Percentiles rank a stretch among this genome's conserved stretches.
Conservation (phyloP, 164 flowering plant species). For the Houttuynia cordata region DNA sequence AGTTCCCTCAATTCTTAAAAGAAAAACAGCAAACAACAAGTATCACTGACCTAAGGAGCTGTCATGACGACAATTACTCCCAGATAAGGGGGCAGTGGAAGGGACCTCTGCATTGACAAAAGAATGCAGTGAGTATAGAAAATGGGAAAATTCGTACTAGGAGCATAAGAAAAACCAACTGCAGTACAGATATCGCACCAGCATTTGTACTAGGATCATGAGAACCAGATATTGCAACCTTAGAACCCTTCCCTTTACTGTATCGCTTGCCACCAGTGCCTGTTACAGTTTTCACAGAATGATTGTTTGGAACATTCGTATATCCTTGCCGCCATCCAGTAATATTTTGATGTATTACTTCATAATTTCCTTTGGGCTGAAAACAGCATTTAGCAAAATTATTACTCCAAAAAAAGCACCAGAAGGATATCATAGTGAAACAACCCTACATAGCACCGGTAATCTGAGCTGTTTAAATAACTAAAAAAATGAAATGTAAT, state of each 20-base stretch:
- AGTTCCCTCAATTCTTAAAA: not conserved
- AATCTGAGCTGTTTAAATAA: not conserved
- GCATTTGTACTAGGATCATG: constrained; percentile 16
- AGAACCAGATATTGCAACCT: constrained; percentile 15
- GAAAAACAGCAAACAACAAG: not conserved
- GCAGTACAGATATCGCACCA: constrained; percentile 15
- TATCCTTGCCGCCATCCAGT: constrained; percentile 8
- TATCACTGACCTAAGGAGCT: constrained; percentile 41
- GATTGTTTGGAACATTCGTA: constrained; percentile 5
- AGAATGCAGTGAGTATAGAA: constrained; percentile 2
- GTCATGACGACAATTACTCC: constrained; percentile 40
- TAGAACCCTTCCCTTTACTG: constrained; percentile 21
- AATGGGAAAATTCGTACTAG: not conserved
- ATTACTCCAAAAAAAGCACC: not conserved
- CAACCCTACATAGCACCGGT: not conserved
- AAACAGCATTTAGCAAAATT: not conserved
- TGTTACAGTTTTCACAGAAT: not conserved
- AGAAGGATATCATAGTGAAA: not conserved
- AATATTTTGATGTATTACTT: constrained; percentile 4
- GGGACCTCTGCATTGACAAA: constrained; percentile 14
- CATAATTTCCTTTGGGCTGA: constrained; percentile 9
- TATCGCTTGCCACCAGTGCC: constrained; percentile 12
- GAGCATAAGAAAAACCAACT: not conserved
- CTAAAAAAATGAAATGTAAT: too few relatives aligned
- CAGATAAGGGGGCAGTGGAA: constrained; percentile 17